Conservation (phyloP, 1,284 basidiomycete genomes). For the Microbotryum silenes-acaulis region DNA sequence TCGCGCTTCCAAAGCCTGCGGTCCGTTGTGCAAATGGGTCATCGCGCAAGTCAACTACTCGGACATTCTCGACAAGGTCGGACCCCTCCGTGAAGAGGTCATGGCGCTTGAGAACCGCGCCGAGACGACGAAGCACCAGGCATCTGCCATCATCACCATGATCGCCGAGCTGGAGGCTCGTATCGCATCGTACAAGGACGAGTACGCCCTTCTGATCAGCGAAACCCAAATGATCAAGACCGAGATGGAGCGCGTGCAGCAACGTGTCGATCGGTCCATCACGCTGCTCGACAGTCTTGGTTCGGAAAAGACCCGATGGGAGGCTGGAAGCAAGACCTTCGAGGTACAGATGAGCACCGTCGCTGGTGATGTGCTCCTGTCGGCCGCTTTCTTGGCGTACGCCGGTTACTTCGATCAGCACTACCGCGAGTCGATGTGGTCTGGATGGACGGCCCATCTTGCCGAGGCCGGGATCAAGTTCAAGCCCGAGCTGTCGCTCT, state of each 20-base stretch:
- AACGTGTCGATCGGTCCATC: slow-evolving; percentile 95
- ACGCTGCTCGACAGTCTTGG: slow-evolving; percentile 88
- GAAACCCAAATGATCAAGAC: slow-evolving; percentile 94
- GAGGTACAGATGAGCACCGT: slow-evolving; percentile 99
- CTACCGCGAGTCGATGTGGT: slow-evolving; percentile 95
- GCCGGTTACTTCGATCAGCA: slow-evolving; percentile 98
- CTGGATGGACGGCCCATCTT: slow-evolving; percentile 85
- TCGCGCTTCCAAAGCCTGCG: slow-evolving; percentile 92
- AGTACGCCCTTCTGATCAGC: slow-evolving; percentile 94
- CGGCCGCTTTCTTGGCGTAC: slow-evolving; percentile 94
- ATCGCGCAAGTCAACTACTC: slow-evolving; percentile 96
- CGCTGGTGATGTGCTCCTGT: slow-evolving; percentile 91
- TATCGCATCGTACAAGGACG: slow-evolving; percentile 91
- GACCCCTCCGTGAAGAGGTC: slow-evolving; percentile 92
- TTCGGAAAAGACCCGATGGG: slow-evolving; percentile 92
- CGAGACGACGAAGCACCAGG: slow-evolving; percentile 86
- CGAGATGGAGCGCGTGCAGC: slow-evolving; percentile 97
- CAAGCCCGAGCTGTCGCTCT: slow-evolving; percentile 84
- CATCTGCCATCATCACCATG: slow-evolving; percentile 79
- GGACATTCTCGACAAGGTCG: slow-evolving; percentile 95
- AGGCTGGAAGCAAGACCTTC: slow-evolving; percentile 88
- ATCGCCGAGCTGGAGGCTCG: slow-evolving; percentile 87
- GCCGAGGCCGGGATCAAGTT: slow-evolving; percentile 82
- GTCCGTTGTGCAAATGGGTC: slow-evolving; percentile 96
- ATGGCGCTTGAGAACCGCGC: slow-evolving; percentile 86